These are phyloP conservation scores for Colletotrichum shisoi DNA, from an alignment of 2,329 filamentous ascomycete genomes.

Conservation along the genomic window DNA sequence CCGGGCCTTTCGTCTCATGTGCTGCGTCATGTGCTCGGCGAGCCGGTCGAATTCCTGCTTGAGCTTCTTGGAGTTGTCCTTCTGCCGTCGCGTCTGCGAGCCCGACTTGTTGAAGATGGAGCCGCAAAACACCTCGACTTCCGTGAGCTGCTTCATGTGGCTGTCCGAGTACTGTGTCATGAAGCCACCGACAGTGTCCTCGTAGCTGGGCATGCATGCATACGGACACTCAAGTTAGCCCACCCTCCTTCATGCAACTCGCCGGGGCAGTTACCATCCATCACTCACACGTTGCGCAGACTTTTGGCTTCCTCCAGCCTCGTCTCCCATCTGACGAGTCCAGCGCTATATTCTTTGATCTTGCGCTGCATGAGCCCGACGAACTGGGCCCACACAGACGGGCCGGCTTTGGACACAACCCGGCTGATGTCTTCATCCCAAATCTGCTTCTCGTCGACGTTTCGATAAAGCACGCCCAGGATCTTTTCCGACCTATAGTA, in stretches of 20 bases:
- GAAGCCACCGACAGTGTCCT: constrained; percentile 52
- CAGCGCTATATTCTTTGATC: constrained; percentile 44
- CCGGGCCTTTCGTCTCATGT: constrained; percentile 45
- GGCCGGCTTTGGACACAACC: constrained; percentile 42
- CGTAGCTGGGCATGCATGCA: constrained; percentile 52
- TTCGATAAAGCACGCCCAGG: constrained; percentile 74
- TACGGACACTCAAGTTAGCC: too few species aligned
- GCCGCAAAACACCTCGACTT: constrained; percentile 65
- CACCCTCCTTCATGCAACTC: constrained; percentile 36
- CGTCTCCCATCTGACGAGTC: constrained; percentile 47
- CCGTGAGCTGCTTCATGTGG: constrained; percentile 53
- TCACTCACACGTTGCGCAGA: constrained; percentile 57
- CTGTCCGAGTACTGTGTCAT: constrained; percentile 58
- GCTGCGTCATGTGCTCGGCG: constrained; percentile 51
- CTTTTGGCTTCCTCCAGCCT: constrained; percentile 52
- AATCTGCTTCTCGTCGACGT: constrained; percentile 75
- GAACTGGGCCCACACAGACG: constrained; percentile 57
- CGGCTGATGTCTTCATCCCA: constrained; percentile 60
- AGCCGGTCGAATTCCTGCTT: constrained; percentile 61
- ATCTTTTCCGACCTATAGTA: constrained; percentile 75
- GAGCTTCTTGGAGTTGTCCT: constrained; percentile 61
- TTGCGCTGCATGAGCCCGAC: constrained; percentile 44
- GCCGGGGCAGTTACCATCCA: neutral
- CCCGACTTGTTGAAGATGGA: constrained; percentile 62
- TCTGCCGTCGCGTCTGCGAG: constrained; percentile 58